Evolutionary conservation across 352 stramenopile species (phyloP), one percentile per base, ranked within the genome.

Genomic region (Phytopythium oedochilum): DNA sequence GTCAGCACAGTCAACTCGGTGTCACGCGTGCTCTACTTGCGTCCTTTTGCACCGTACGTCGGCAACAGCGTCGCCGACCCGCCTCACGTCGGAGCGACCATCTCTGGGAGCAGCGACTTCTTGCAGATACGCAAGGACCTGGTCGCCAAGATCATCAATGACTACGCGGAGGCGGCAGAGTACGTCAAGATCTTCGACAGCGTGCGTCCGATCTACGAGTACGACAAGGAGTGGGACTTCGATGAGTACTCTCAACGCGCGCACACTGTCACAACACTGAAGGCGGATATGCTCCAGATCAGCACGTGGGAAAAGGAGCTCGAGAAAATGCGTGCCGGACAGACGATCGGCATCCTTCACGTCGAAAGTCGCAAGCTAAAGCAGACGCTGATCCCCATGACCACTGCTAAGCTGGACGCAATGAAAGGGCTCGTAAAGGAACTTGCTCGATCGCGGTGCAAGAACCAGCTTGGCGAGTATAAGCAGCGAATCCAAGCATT

Each of bases 311-410:
- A 96, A 46, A 97, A 97, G 59, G 92, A 98, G 61, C 78, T 98
- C 17, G 89, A 97, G 54, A 97, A 97, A 49, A 97, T 98, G 89
- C 75, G 88, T 23, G 86, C 83, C 1, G 87, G 90, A 3, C 87
- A 97, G 52, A 92, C 87, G 3, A 96, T 96, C 45, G 94, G 94
- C 1, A 97, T 96, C 29, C 60, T 98, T 8, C 82, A 96, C 54
- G 90, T 98, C 6, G 94, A 98, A 59, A 96, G 81, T 43, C 73
- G 91, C 8, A 96, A 97, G 58, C 86, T 98, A 17, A 97, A 98
- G 64, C 78, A 96, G 47, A 92, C 79, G 40, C 63, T 98, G 38
- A 93, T 94, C n/a, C 92, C 91, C 0, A 96, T 97, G 73, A 96
- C 87, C 0, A 86, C 92, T 18, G 82, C 89, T 12, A 97, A 97